These are phyloP conservation scores for Trichophyton verrucosum DNA, from an alignment of 2,329 filamentous ascomycete species.

Conservation along the genomic window DNA sequence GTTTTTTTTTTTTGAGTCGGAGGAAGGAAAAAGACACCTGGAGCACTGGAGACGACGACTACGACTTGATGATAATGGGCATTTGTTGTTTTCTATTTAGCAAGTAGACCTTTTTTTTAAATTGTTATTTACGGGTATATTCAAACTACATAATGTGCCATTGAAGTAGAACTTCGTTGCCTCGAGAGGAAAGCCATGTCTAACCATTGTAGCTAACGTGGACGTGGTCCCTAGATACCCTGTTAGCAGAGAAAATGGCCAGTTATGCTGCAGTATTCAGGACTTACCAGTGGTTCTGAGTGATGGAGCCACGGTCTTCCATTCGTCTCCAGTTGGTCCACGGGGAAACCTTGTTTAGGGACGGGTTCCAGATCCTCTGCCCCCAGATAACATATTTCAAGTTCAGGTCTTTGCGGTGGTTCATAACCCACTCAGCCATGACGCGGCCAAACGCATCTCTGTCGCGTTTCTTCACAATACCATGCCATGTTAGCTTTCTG, in stretches of 20 bases:
- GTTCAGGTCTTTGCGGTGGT: conserved; percentile 29
- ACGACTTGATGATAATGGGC: too few species aligned
- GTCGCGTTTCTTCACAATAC: conserved; percentile 11
- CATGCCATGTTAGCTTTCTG: conserved; percentile 16
- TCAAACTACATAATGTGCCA: neutral
- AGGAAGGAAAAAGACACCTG: too few species aligned
- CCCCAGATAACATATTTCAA: conserved; percentile 43
- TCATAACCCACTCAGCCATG: conserved; percentile 41
- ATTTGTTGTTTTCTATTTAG: too few species aligned
- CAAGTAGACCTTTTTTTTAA: too few species aligned
- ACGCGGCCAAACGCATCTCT: conserved; percentile 29
- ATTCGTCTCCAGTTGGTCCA: conserved; percentile 36
- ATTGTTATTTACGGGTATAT: neutral
- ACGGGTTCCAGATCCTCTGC: conserved; percentile 37
- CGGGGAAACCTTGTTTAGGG: conserved; percentile 24
- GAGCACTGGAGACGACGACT: too few species aligned
- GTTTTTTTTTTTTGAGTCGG: neutral
- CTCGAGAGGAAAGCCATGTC: neutral
- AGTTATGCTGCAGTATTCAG: conserved; percentile 1
- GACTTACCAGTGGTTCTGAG: conserved; percentile 34
- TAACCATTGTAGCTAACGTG: conserved; percentile 14
- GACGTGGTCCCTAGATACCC: conserved; percentile 12
- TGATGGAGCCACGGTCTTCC: conserved; percentile 32
- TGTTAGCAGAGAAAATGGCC: conserved; percentile 4
- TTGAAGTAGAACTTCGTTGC: too few species aligned